Percentiles rank a stretch among this genome's conserved stretches.
phyloP scores from a whole-genome alignment of 2,329 filamentous ascomycete genomes.

The Penicillium sp. region DNA sequence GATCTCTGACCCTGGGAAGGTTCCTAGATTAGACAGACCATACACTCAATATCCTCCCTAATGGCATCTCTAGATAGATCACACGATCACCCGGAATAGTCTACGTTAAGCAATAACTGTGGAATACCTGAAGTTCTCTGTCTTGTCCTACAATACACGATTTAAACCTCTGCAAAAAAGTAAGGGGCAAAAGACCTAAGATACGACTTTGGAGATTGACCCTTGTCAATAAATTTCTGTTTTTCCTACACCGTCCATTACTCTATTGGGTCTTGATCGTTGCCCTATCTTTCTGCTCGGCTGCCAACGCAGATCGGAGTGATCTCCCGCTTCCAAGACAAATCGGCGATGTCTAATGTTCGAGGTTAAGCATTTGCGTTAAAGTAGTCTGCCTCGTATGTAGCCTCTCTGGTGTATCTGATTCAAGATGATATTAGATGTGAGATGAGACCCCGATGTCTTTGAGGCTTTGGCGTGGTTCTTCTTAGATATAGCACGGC shows the following conservation, averaged over 20 bases:
- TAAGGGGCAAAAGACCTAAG: not conserved
- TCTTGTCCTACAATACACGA: not conserved
- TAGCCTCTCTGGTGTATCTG: not conserved
- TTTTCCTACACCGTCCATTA: not conserved
- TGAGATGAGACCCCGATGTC: not conserved
- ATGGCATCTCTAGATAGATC: too few relatives aligned
- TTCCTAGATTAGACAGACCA: not conserved
- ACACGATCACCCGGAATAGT: too few relatives aligned
- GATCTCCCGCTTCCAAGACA: constrained; percentile 5
- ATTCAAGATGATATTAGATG: not conserved
- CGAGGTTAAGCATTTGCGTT: not conserved
- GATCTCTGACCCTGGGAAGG: not conserved
- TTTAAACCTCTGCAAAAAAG: not conserved
- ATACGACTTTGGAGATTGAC: not conserved
- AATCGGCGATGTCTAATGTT: not conserved
- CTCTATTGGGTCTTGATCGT: not conserved
- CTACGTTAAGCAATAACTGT: not conserved
- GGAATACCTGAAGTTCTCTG: not conserved
- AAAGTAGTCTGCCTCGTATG: not conserved
- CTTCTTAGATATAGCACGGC: too few relatives aligned
- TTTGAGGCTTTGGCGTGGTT: not conserved
- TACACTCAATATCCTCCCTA: too few relatives aligned
- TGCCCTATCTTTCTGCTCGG: not conserved
- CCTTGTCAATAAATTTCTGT: not conserved
- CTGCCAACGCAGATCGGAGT: constrained; percentile 2